Base-by-base conservation (phyloP, 2,329 filamentous ascomycete species). In the Pseudogymnoascus sp. region DNA sequence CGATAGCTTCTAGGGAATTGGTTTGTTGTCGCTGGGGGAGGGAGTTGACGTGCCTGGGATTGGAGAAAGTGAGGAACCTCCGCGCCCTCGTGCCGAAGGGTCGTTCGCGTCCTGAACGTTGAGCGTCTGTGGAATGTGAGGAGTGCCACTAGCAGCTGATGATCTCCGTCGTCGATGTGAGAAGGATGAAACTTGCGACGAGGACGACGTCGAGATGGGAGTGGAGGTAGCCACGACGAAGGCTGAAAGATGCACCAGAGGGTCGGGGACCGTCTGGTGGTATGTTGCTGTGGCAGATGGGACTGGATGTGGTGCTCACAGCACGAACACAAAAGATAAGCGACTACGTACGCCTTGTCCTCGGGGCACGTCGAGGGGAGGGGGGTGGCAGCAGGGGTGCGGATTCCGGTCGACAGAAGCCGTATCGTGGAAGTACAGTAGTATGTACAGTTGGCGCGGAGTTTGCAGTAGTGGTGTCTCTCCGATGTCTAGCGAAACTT, bases 181-280 rank as follows among this genome's bases (percentile, higher is more conserved):
- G 58, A 69, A 69, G 35, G 71, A 69, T 42, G 70, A 67, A 60
- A 65, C 67, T 39, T 69, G 65, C 60, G 72, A 82, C 73, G 83
- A 84, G 64, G 83, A 81, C 72, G 81, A 81, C 68, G 78, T 76
- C 69, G 76, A 73, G 65, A 72, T 71, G 67, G 75, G 72, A 66
- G 75, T 78, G 76, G 76, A 72, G 68, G 79, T 76, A 75, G 80
- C 82, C 82, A 85, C 79, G 68, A 76, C 80, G 70, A 71, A 59
- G 45, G 75, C 67, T 62, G 67, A 65, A 62, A 65, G 62, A 58
- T 66, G 64, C 65, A 65, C 70, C 70, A 71, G 70, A 70, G 49
- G 70, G 69, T 62, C 68, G 52, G 60, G 28, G 67, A 68, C 69
- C 68, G 64, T 67, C 69, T 69, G 69, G 68, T 62, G 42, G 58